Percentiles rank a stretch among this genome's conserved stretches.
These are phyloP conservation scores for Cicer arietinum DNA, from an alignment of 306 rosid genomes.

Conservation along the genomic window DNA sequence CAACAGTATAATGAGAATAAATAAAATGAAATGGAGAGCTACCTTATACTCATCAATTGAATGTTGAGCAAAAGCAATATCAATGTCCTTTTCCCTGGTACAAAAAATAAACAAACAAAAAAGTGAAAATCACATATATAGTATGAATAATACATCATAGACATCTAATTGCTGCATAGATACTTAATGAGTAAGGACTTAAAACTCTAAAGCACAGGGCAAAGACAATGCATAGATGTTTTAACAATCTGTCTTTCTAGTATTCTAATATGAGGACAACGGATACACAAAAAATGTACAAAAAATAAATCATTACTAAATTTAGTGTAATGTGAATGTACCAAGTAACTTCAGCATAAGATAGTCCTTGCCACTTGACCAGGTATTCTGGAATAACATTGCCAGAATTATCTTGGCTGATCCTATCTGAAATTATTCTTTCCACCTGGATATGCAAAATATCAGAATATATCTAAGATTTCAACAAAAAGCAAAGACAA, in stretches of 20 bases:
- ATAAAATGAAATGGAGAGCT: constrained; percentile 25
- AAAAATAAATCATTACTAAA: constrained; percentile 27
- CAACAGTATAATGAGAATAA: constrained; percentile 15
- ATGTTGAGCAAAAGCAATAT: constrained; percentile 93
- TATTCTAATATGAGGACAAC: constrained; percentile 28
- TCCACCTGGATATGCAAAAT: constrained; percentile 69
- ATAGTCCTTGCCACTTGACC: constrained; percentile 99
- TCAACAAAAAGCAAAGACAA: constrained; percentile 12
- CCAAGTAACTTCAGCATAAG: constrained; percentile 99
- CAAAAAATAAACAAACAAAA: constrained; percentile 43
- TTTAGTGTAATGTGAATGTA: constrained; percentile 52
- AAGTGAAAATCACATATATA: constrained; percentile 41
- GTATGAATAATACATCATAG: constrained; percentile 26
- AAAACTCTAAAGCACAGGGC: constrained; percentile 27
- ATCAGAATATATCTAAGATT: background rate
- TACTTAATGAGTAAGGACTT: constrained; percentile 15
- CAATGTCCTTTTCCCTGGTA: constrained; percentile 94
- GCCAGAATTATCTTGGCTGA: constrained; percentile 75
- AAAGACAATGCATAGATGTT: constrained; percentile 14
- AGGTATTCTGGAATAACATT: constrained; percentile 87
- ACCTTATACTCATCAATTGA: constrained; percentile 96
- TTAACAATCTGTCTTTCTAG: constrained; percentile 33
- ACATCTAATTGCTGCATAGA: background rate
- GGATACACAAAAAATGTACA: constrained; percentile 16
- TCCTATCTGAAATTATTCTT: constrained; percentile 89